Evolutionary conservation across 1,284 basidiomycete genomes (phyloP).

Genomic region (Termitomyces sp.): DNA sequence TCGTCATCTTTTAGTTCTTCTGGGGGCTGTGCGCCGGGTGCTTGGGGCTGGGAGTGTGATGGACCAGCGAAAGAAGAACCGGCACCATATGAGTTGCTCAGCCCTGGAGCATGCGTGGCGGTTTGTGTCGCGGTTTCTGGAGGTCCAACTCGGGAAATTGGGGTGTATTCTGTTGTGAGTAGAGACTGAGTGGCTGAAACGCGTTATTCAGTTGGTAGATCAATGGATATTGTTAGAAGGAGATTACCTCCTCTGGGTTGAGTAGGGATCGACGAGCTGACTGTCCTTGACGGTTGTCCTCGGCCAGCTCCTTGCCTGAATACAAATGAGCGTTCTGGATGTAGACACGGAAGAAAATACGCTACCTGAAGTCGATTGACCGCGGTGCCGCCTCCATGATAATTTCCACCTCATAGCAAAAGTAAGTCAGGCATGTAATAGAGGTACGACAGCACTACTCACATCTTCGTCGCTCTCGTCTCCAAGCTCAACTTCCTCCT

Average conservation of each 20-base stretch:
- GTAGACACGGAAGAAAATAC: conserved; percentile 10
- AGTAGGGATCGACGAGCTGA: conserved; percentile 29
- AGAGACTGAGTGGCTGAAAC: conserved; percentile 47
- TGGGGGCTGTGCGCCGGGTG: conserved; percentile 18
- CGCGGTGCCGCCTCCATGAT: conserved; percentile 70
- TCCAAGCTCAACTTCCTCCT: conserved; percentile 31
- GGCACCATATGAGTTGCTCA: conserved; percentile 2
- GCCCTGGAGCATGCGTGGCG: conserved; percentile 9
- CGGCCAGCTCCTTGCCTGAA: conserved; percentile 29
- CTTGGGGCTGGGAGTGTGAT: conserved; percentile 9
- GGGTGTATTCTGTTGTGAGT: conserved; percentile 87
- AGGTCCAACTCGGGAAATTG: conserved; percentile 63
- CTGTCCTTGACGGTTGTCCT: conserved; percentile 25
- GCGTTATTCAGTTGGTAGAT: neutral
- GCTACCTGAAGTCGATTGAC: conserved; percentile 69
- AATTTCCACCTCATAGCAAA: conserved; percentile 62
- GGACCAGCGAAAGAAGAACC: conserved; percentile 4
- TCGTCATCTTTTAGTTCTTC: conserved; percentile 31
- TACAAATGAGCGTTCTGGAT: conserved; percentile 9
- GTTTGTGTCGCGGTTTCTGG: conserved; percentile 20
- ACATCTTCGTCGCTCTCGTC: conserved; percentile 40
- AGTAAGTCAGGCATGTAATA: conserved; percentile 2
- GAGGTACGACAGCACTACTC: conserved; percentile 18
- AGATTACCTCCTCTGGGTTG: conserved; percentile 37
- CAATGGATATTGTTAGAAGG: neutral